Percentiles rank a stretch among this genome's conserved stretches.
phyloP scores from a whole-genome alignment of 495 filamentous ascomycete genomes.

The Penicillium herquei region DNA sequence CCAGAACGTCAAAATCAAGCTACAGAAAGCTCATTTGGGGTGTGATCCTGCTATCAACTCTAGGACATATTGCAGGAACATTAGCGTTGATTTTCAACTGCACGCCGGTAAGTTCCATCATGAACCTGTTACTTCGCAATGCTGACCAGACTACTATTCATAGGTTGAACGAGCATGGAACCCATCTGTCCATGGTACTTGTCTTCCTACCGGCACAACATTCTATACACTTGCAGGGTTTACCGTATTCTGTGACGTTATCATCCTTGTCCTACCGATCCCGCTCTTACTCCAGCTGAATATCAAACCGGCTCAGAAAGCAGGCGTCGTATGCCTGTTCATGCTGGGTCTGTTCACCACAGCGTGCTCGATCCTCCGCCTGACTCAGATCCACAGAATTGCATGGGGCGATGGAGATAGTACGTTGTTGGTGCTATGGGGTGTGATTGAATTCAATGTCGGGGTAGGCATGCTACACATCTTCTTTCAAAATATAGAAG shows the following conservation, averaged over 20 bases:
- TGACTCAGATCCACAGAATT: constrained; percentile 53
- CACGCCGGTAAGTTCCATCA: constrained; percentile 36
- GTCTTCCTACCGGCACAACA: constrained; percentile 49
- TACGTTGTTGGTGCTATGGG: constrained; percentile 58
- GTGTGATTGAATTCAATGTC: constrained; percentile 58
- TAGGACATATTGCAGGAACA: constrained; percentile 49
- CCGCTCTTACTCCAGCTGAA: constrained; percentile 52
- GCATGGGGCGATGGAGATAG: constrained; percentile 53
- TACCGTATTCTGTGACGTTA: constrained; percentile 52
- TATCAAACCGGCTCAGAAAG: constrained; percentile 49
- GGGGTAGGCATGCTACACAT: constrained; percentile 31
- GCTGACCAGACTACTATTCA: not conserved
- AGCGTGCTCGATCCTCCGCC: constrained; percentile 53
- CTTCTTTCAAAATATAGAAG: not conserved
- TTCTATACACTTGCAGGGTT: constrained; percentile 54
- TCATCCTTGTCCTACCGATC: constrained; percentile 54
- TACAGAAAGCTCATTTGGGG: constrained; percentile 50
- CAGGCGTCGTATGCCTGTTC: constrained; percentile 54
- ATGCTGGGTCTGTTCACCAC: constrained; percentile 59
- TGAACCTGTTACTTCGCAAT: not conserved
- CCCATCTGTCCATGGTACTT: constrained; percentile 33
- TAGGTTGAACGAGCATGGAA: constrained; percentile 52
- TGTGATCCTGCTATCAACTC: constrained; percentile 40
- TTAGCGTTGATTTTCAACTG: constrained; percentile 54
- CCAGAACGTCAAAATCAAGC: constrained; percentile 41